Conservation (phyloP, 176 grass and related monocot genomes). For the Avena eriantha region DNA sequence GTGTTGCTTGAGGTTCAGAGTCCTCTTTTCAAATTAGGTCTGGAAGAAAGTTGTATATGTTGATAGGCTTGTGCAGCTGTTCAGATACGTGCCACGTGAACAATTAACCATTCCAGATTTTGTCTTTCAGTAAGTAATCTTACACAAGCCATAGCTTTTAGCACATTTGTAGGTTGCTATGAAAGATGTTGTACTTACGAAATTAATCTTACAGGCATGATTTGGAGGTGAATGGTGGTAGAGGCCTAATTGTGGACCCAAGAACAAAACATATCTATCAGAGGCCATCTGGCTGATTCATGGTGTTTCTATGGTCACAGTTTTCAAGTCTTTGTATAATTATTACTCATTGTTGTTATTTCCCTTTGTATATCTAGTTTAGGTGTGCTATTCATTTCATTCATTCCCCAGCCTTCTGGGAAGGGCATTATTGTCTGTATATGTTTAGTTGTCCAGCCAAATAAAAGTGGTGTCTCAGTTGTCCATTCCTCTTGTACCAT, state of each 20-base stretch:
- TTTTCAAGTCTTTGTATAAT: conserved; percentile 39
- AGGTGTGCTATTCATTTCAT: conserved; percentile 46
- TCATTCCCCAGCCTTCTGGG: conserved; percentile 30
- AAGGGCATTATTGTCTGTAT: conserved; percentile 38
- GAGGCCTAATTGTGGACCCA: conserved; percentile 89
- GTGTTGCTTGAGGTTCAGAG: conserved; percentile 22
- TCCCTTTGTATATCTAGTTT: conserved; percentile 46
- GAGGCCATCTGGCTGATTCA: conserved; percentile 70
- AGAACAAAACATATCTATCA: conserved; percentile 98
- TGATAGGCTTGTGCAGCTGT: conserved; percentile 87
- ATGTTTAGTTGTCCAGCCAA: conserved; percentile 40
- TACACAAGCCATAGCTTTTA: conserved; percentile 5
- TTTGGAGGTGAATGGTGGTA: conserved; percentile 96
- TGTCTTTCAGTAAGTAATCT: conserved; percentile 91
- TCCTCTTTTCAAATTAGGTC: conserved; percentile 53
- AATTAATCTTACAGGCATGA: conserved; percentile 69
- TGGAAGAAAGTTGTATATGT: conserved; percentile 96
- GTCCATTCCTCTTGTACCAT: conserved; percentile 23
- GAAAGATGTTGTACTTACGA: conserved; percentile 11
- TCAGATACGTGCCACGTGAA: conserved; percentile 94
- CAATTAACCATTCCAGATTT: conserved; percentile 98
- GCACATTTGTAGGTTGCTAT: neutral
- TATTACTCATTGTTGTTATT: conserved; percentile 38
- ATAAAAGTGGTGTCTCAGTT: conserved; percentile 40
- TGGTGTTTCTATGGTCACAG: neutral